A percentile compares a stretch with the other conserved stretches of the same genome.
phyloP scores from a whole-genome alignment of 148 eudicot genomes.

The Vaccinium vitisidaea region DNA sequence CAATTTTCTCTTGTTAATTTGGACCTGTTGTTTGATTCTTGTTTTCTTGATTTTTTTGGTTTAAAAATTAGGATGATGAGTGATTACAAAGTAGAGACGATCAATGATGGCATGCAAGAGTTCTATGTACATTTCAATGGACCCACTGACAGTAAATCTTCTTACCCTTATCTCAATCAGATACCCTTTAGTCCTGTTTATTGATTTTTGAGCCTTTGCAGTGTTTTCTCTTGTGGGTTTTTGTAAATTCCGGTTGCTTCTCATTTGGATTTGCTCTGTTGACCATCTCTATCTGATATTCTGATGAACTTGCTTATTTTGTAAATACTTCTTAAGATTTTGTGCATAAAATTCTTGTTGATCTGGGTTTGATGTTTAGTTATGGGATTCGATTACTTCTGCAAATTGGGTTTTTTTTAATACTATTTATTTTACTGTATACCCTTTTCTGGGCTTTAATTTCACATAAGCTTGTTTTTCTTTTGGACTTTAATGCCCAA shows the following conservation, averaged over 20 bases:
- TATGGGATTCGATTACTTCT: slow-evolving; percentile 1
- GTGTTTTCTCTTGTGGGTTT: slow-evolving; percentile 13
- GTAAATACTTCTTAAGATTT: not conserved
- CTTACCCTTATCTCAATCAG: slow-evolving; percentile 11
- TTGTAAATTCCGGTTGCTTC: slow-evolving; percentile 13
- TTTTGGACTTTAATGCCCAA: not conserved
- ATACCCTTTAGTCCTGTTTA: slow-evolving; percentile 6
- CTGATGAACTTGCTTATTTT: slow-evolving; percentile 1
- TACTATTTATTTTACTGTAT: not conserved
- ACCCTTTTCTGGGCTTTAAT: not conserved
- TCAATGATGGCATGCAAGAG: slow-evolving; percentile 91
- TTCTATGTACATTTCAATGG: slow-evolving; percentile 91
- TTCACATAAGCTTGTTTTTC: slow-evolving; percentile 3
- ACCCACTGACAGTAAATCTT: slow-evolving; percentile 71
- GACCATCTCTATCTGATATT: slow-evolving; percentile 2
- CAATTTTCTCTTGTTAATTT: not conserved
- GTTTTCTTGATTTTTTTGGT: not conserved
- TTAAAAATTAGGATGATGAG: slow-evolving; percentile 78
- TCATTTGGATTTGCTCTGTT: slow-evolving; percentile 23
- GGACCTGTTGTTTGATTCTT: slow-evolving; percentile 11
- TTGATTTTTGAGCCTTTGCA: slow-evolving; percentile 14
- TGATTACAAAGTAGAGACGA: slow-evolving; percentile 96
- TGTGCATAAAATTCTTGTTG: not conserved
- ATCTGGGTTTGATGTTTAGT: slow-evolving; percentile 14
- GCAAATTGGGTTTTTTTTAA: not conserved